Percentiles rank a stretch among this genome's conserved stretches.
Conservation (phyloP, 2,329 filamentous ascomycete genomes). For the Fusarium globosum region DNA sequence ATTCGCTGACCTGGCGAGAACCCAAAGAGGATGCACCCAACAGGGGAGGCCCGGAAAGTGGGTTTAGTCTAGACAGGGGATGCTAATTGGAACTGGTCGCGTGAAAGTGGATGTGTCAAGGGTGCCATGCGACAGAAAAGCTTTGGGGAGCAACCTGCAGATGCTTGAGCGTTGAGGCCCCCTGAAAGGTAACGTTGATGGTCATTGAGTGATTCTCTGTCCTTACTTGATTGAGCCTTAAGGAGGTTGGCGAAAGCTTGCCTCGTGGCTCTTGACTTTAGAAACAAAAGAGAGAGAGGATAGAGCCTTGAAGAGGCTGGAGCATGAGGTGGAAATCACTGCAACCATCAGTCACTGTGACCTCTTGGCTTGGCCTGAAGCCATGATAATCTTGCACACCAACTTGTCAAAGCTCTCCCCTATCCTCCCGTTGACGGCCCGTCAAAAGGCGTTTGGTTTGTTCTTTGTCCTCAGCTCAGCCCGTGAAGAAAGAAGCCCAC, state of each 20-base stretch:
- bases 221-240: not conserved
- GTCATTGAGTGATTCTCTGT: not conserved
- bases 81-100: slow-evolving; percentile 28
- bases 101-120: slow-evolving; percentile 19
- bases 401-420: slow-evolving; percentile 23
- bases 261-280: not conserved
- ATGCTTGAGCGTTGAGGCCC: slow-evolving; percentile 18
- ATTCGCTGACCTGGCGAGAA: slow-evolving; percentile 14
- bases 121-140: slow-evolving; percentile 36
- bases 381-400: slow-evolving; percentile 5
- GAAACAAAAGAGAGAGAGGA: slow-evolving; percentile 3
- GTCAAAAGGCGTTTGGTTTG: slow-evolving; percentile 17
- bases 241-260: slow-evolving; percentile 16
- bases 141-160: slow-evolving; percentile 23
- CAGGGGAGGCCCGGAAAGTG: slow-evolving; percentile 35
- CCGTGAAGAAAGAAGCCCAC: slow-evolving; percentile 7
- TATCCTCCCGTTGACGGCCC: slow-evolving; percentile 26
- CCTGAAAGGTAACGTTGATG: slow-evolving; percentile 24
- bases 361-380: not conserved
- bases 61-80: slow-evolving; percentile 17
- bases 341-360: not conserved
- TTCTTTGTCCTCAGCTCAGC: slow-evolving; percentile 13
- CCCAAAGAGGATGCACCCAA: slow-evolving; percentile 11
- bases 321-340: not conserved
- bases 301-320: not conserved